phyloP scores from a whole-genome alignment of 257 asterid genomes.

The Solanum chiquidenum region DNA sequence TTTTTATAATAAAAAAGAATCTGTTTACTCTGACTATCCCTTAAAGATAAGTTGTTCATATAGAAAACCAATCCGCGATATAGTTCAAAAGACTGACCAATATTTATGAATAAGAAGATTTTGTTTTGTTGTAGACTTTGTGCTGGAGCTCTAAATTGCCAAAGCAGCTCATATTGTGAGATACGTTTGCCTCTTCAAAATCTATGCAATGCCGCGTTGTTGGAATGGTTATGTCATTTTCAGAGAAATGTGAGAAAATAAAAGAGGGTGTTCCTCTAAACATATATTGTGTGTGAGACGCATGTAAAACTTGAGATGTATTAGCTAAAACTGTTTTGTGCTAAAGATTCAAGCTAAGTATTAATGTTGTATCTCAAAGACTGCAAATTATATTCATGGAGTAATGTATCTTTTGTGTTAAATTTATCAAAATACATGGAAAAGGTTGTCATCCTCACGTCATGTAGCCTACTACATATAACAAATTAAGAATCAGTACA shows the following conservation, averaged over 20 bases:
- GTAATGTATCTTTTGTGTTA: background rate
- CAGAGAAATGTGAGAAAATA: background rate
- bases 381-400: background rate
- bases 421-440: background rate
- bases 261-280: background rate
- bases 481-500: background rate
- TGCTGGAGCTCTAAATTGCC: slow-evolving; percentile 63
- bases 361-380: background rate
- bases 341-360: background rate
- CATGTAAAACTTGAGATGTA: background rate
- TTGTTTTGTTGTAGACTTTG: slow-evolving; percentile 51
- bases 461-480: background rate
- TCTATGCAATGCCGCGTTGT: background rate
- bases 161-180: slow-evolving; percentile 1
- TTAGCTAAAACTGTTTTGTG: background rate
- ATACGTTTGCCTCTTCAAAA: background rate
- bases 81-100: background rate
- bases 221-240: background rate
- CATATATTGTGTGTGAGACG: background rate
- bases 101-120: background rate
- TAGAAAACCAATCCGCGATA: background rate
- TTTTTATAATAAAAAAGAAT: background rate
- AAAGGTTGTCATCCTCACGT: background rate
- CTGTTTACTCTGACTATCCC: background rate
- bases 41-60: background rate